A percentile compares a stretch with the other conserved stretches of the same genome.
These are phyloP conservation scores for Aspergillus baeticus DNA, from an alignment of 495 filamentous ascomycete genomes.

Conservation along the genomic window DNA sequence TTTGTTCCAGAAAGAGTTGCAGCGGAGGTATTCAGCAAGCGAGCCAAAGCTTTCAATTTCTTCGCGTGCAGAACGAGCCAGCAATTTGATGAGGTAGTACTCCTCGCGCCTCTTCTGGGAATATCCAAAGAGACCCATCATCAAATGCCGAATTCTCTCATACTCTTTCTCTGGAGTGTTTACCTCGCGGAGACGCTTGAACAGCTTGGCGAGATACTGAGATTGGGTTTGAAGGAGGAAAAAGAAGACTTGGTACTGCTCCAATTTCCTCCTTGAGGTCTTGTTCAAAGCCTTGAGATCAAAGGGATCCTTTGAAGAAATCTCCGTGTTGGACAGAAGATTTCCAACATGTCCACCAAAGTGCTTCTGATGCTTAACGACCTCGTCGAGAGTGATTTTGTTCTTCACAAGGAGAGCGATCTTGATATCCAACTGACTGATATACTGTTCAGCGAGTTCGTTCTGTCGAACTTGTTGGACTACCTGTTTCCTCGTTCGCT, in stretches of 20 bases:
- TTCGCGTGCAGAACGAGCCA: conserved; percentile 78
- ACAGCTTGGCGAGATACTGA: conserved; percentile 86
- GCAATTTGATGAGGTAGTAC: conserved; percentile 91
- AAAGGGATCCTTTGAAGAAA: conserved; percentile 87
- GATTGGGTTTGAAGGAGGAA: conserved; percentile 97
- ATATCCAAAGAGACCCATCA: conserved; percentile 97
- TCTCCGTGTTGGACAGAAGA: conserved; percentile 80
- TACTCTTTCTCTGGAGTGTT: conserved; percentile 88
- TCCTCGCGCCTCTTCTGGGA: conserved; percentile 96
- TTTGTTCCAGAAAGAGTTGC: conserved; percentile 90
- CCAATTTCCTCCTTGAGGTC: conserved; percentile 87
- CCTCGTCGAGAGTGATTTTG: conserved; percentile 98
- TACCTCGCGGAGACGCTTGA: conserved; percentile 78
- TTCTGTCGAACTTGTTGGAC: conserved; percentile 97
- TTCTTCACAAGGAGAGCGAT: conserved; percentile 98
- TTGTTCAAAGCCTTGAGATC: conserved; percentile 98
- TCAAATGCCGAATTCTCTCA: conserved; percentile 85
- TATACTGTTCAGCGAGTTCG: conserved; percentile 95
- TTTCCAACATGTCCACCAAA: conserved; percentile 90
- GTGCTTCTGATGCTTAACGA: conserved; percentile 94
- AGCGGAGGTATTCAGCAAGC: conserved; percentile 82
- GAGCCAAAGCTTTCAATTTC: conserved; percentile 74
- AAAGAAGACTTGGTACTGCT: conserved; percentile 96
- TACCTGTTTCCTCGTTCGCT: conserved; percentile 86
- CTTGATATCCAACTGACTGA: conserved; percentile 97